Conservation (phyloP, 129 eudicot species). For the Flaveria bidentis region DNA sequence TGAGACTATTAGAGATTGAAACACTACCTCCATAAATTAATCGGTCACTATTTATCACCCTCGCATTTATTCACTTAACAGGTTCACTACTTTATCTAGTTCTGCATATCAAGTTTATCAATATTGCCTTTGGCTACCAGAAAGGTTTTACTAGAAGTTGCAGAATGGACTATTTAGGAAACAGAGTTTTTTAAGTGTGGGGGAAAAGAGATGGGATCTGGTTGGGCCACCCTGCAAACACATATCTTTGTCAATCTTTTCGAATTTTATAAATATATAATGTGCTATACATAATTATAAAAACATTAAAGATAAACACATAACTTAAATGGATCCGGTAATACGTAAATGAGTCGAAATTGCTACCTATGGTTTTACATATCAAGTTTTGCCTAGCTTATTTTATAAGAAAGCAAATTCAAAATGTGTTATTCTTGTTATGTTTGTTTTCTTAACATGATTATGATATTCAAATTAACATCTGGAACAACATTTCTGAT, state of each 20-base stretch:
- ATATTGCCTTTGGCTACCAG: not conserved
- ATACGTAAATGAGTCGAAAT: not conserved
- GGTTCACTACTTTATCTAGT: not conserved
- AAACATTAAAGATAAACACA: not conserved
- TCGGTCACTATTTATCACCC: not conserved
- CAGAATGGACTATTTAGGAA: not conserved
- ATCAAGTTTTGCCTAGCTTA: not conserved
- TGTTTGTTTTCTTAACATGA: not conserved
- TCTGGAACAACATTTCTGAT: not conserved
- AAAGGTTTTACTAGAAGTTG: constrained; percentile 5
- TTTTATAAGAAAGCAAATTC: not conserved
- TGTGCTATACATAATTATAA: not conserved
- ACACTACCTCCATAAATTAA: not conserved
- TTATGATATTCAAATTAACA: constrained; percentile 1
- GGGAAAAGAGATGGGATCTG: not conserved
- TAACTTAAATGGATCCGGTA: not conserved
- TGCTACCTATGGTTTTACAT: not conserved
- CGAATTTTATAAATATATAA: not conserved
- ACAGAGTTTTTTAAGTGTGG: not conserved
- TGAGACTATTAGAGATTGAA: not conserved
- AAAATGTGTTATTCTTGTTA: not conserved
- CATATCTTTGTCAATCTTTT: not conserved
- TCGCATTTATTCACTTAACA: not conserved
- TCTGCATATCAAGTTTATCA: not conserved
- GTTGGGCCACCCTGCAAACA: not conserved